Conservation (phyloP, 169 alveolate genomes). For the Theileria luwenshuni region DNA sequence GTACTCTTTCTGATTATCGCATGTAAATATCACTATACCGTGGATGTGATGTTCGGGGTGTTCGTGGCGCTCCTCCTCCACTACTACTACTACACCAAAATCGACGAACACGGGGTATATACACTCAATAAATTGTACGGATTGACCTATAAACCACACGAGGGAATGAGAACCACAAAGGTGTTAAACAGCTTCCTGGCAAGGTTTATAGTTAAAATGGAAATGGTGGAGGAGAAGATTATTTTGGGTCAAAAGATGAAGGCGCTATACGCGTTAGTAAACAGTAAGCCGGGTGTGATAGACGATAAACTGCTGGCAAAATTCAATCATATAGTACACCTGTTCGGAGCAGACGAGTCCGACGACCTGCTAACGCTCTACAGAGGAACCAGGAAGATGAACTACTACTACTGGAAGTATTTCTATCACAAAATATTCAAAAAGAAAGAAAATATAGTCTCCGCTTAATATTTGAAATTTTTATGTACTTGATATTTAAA, state of each 20-base stretch:
- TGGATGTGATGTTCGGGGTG: constrained; percentile 77
- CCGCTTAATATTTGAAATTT: not conserved
- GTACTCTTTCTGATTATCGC: constrained; percentile 56
- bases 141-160: not conserved
- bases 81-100: constrained; percentile 17
- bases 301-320: constrained; percentile 8
- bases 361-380: not conserved
- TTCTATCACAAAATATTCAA: constrained; percentile 5
- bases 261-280: not conserved
- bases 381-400: constrained; percentile 11
- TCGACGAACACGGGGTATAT: constrained; percentile 8
- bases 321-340: constrained; percentile 7
- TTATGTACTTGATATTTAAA: not conserved
- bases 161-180: not conserved
- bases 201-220: constrained; percentile 5
- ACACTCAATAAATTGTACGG: constrained; percentile 3
- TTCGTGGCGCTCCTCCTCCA: constrained; percentile 43
- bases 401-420: constrained; percentile 21
- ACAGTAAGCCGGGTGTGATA: not conserved
- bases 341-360: constrained; percentile 19
- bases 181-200: constrained; percentile 4
- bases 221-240: constrained; percentile 40
- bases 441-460: constrained; percentile 1
- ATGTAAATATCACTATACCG: constrained; percentile 73
- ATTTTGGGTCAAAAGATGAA: constrained; percentile 16